Conservation (phyloP, 1,284 basidiomycete genomes). For the Ustilago vetiveriae region DNA sequence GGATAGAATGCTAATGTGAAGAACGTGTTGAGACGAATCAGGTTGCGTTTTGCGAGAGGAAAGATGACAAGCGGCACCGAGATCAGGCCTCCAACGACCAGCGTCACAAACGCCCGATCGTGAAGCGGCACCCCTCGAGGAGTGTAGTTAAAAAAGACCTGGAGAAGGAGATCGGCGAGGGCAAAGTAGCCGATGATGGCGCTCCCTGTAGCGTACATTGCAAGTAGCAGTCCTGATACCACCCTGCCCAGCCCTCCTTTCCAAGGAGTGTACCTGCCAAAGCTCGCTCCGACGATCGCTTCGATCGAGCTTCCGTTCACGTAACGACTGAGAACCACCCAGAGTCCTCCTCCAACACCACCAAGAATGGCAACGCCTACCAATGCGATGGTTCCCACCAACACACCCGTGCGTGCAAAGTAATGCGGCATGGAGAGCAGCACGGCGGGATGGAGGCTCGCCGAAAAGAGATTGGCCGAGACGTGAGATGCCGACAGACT, state of each 20-base stretch:
- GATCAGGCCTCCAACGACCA: slow-evolving; percentile 57
- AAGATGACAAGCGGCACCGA: slow-evolving; percentile 61
- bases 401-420: slow-evolving; percentile 55
- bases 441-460: slow-evolving; percentile 61
- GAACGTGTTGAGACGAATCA: slow-evolving; percentile 62
- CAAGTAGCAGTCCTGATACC: slow-evolving; percentile 49
- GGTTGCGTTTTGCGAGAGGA: slow-evolving; percentile 61
- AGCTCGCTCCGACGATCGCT: slow-evolving; percentile 59
- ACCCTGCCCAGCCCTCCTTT: slow-evolving; percentile 57
- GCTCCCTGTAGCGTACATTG: slow-evolving; percentile 60
- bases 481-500: slow-evolving; percentile 60
- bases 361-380: slow-evolving; percentile 52
- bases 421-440: slow-evolving; percentile 64
- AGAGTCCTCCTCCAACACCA: slow-evolving; percentile 63
- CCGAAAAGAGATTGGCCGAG: slow-evolving; percentile 61
- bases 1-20: slow-evolving; percentile 57
- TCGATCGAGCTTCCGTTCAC: slow-evolving; percentile 62
- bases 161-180: slow-evolving; percentile 60
- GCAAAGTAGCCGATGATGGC: slow-evolving; percentile 65
- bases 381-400: slow-evolving; percentile 49
- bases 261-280: slow-evolving; percentile 61
- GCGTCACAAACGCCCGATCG: slow-evolving; percentile 60
- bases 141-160: slow-evolving; percentile 63
- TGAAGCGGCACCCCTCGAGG: slow-evolving; percentile 55
- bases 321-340: slow-evolving; percentile 63